Conservation (phyloP, 179 eudicot species). For the Patellifolia procumbens region DNA sequence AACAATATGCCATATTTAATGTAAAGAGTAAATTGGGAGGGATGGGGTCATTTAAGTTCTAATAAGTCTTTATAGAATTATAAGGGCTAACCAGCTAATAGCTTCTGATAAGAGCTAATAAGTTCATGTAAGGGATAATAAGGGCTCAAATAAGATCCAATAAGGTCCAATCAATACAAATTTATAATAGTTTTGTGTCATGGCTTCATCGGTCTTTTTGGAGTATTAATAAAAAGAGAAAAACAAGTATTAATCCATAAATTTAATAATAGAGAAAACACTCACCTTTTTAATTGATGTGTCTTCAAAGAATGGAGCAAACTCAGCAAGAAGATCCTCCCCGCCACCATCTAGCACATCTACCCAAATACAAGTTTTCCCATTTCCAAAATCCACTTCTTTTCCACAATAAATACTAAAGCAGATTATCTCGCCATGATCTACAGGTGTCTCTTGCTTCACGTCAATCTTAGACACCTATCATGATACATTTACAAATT, state of each 20-base stretch:
- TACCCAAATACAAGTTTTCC: conserved; percentile 93
- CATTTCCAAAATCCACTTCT: conserved; percentile 72
- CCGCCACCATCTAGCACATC: conserved; percentile 96
- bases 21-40: too few species aligned
- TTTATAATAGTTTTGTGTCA: not conserved
- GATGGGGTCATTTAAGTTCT: too few species aligned
- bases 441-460: conserved; percentile 92
- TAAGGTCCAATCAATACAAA: too few species aligned
- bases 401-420: conserved; percentile 93
- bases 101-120: too few species aligned
- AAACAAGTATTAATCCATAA: not conserved
- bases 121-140: too few species aligned
- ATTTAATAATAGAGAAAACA: not conserved
- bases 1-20: too few species aligned
- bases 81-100: too few species aligned
- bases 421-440: conserved; percentile 95
- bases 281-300: conserved; percentile 76
- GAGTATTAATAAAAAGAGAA: not conserved
- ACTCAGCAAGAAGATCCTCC: conserved; percentile 55
- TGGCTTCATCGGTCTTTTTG: not conserved
- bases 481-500: conserved; percentile 8
- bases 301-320: conserved; percentile 93
- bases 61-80: too few species aligned
- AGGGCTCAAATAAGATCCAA: too few species aligned
- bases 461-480: conserved; percentile 95